A percentile compares a stretch with the other conserved stretches of the same genome.
phyloP scores from a whole-genome alignment of 768 basidiomycete species.

The Piloderma croceum region DNA sequence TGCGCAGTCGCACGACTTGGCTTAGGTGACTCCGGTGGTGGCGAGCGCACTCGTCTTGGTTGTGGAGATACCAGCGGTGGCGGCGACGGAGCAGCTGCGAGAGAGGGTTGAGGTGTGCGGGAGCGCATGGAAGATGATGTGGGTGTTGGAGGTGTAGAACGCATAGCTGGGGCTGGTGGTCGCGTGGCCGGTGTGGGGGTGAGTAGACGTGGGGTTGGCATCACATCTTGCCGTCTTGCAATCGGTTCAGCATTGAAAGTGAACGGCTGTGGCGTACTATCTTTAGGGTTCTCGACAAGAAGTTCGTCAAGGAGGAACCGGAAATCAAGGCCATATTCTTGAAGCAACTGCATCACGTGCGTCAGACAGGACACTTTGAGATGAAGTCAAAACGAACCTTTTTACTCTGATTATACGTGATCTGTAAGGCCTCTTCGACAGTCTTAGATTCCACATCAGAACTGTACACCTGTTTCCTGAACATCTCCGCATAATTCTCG shows the following conservation, averaged over 20 bases:
- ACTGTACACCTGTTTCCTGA: conserved; percentile 87
- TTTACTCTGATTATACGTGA: conserved; percentile 75
- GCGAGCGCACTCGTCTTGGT: conserved; percentile 27
- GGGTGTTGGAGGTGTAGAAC: conserved; percentile 8
- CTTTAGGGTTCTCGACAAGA: conserved; percentile 47
- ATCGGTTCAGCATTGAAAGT: conserved; percentile 27
- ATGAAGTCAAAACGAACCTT: conserved; percentile 47
- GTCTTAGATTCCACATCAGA: conserved; percentile 67
- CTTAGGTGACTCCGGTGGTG: conserved; percentile 17
- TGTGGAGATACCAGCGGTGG: conserved; percentile 28
- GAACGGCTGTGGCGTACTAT: conserved; percentile 27
- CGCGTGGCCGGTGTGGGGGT: conserved; percentile 7
- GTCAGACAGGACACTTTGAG: neutral
- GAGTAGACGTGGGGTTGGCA: conserved; percentile 12
- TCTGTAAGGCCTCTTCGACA: conserved; percentile 71
- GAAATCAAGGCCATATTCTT: conserved; percentile 93
- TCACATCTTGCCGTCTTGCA: conserved; percentile 23
- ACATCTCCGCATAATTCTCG: conserved; percentile 76
- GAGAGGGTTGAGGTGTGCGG: conserved; percentile 18
- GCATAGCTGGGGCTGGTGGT: conserved; percentile 5
- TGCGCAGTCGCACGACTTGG: neutral
- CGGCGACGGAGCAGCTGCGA: conserved; percentile 22
- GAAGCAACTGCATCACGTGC: conserved; percentile 52
- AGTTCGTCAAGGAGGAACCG: conserved; percentile 83
- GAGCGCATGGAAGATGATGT: conserved; percentile 10